Conservation (phyloP, 106 monocot genomes). For the Allium cepa region DNA sequence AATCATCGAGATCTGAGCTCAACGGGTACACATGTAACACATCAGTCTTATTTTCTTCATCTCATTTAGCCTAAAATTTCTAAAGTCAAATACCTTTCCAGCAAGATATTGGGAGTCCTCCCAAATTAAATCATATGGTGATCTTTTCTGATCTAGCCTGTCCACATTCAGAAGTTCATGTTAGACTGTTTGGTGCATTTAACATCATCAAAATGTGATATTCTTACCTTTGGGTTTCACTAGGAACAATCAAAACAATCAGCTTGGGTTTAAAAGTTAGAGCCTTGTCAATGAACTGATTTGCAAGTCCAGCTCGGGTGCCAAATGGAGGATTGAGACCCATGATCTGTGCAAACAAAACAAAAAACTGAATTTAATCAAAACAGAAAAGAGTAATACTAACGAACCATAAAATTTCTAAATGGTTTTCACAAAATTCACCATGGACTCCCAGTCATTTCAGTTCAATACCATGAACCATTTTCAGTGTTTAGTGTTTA, state of each 20-base stretch:
- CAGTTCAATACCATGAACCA: too few species aligned
- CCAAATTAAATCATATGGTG: conserved; percentile 81
- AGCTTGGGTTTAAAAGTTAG: conserved; percentile 74
- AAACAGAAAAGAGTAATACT: too few species aligned
- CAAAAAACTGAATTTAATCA: not conserved
- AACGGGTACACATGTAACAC: not conserved
- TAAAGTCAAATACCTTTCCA: conserved; percentile 52
- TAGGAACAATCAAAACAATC: conserved; percentile 72
- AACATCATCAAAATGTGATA: not conserved
- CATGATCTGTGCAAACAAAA: conserved; percentile 50
- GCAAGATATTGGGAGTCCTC: conserved; percentile 57
- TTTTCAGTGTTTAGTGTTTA: too few species aligned
- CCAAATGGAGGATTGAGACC: conserved; percentile 95
- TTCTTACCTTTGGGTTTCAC: conserved; percentile 61
- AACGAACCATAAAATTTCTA: too few species aligned
- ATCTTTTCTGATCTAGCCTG: conserved; percentile 65
- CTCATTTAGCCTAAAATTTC: not conserved
- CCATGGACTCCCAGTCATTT: too few species aligned
- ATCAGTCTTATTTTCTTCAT: not conserved
- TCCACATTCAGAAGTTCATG: not conserved
- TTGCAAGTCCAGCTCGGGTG: conserved; percentile 58
- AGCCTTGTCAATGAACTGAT: conserved; percentile 84
- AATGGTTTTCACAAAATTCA: too few species aligned
- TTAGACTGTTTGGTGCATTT: not conserved
- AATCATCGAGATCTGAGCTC: not conserved